Base-by-base conservation (phyloP, 352 stramenopile genomes). In the Pythium dissimile region DNA sequence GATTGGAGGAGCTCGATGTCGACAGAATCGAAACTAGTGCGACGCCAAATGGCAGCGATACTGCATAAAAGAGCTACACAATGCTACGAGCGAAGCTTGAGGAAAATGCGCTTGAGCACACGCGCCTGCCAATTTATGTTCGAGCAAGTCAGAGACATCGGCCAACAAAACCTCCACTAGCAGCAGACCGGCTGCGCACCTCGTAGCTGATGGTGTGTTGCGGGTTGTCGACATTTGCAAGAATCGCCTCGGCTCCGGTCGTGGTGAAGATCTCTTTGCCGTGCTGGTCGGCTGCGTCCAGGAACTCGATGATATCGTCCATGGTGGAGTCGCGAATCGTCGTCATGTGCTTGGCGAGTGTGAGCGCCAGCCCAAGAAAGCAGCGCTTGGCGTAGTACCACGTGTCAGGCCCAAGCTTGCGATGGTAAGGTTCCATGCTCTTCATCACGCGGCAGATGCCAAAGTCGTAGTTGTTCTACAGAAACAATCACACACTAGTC, bases 301-400 rank as follows among this genome's bases (percentile, higher is more conserved):
- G 80, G 61, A 97, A 98, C 54, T 87, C 86, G 59, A 98, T 80
- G 49, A 98, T 97, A 54, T 97, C 93, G 60, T 97, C 89, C 77
- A 98, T 86, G 2, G 92, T 97, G 18, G 89, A 88, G 72, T 98
- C 93, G 11, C 95, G 94, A 16, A 99, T 87, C 26, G 94, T 96
- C 34, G 95, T 87, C 87, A 98, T 97, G 62, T 98, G 86, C 69
- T 98, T 98, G 2, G 93, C 88, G 43, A 98, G 77, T 30, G 91
- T 96, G 30, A 97, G 81, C 1, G 92, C 88, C 10, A 98, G 75
- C 0, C 90, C 91, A 31, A 98, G 72, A 63, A 99, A 98, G 68
- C 94, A 98, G 30, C 89, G 80, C 73, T 98, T 98, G 28, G 88
- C 85, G 73, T 98, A 98, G 69, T 95, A 97, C 94, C 95, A 99